These are phyloP conservation scores for Pyropia yezoensis DNA, from an alignment of 23 red algal genomes.

Conservation along the genomic window DNA sequence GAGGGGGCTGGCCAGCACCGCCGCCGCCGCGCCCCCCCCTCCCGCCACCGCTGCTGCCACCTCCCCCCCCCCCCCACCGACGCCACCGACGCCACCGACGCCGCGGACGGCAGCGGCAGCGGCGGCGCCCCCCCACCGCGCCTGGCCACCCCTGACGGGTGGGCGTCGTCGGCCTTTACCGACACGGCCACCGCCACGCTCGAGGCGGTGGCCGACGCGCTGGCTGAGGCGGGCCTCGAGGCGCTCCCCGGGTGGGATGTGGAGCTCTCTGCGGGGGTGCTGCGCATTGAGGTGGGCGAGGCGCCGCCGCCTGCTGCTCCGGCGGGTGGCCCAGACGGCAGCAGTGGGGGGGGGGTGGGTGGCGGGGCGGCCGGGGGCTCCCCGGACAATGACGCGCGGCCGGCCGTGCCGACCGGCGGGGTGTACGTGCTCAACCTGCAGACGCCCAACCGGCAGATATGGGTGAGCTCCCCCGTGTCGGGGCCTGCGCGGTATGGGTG, in stretches of 20 bases:
- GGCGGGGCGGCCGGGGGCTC: too few relatives aligned
- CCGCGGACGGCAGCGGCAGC: too few relatives aligned
- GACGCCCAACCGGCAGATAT: conserved; percentile 94
- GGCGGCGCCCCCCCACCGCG: too few relatives aligned
- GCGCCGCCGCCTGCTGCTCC: too few relatives aligned
- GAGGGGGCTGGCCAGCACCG: too few relatives aligned
- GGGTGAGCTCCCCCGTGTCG: conserved; percentile 72
- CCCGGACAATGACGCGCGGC: too few relatives aligned
- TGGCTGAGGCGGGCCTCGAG: conserved; percentile 14
- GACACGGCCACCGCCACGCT: conserved; percentile 21
- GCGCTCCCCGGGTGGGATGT: conserved; percentile 37
- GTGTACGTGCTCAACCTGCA: conserved; percentile 87
- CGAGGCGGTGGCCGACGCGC: conserved; percentile 29
- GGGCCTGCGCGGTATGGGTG: conserved; percentile 81
- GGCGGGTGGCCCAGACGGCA: too few relatives aligned
- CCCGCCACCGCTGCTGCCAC: too few relatives aligned
- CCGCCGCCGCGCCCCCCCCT: too few relatives aligned
- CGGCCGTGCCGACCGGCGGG: conserved; percentile 2
- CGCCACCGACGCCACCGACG: too few relatives aligned
- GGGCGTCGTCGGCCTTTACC: conserved; percentile 37
- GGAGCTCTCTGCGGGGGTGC: conserved; percentile 40
- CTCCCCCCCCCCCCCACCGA: too few relatives aligned
- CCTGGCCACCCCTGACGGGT: conserved; percentile 10
- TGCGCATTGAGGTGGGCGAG: conserved; percentile 29
- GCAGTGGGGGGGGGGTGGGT: too few relatives aligned